A percentile compares a stretch with the other conserved stretches of the same genome.
phyloP scores from a whole-genome alignment of 2,329 filamentous ascomycete species.

The Talaromyces sp. region DNA sequence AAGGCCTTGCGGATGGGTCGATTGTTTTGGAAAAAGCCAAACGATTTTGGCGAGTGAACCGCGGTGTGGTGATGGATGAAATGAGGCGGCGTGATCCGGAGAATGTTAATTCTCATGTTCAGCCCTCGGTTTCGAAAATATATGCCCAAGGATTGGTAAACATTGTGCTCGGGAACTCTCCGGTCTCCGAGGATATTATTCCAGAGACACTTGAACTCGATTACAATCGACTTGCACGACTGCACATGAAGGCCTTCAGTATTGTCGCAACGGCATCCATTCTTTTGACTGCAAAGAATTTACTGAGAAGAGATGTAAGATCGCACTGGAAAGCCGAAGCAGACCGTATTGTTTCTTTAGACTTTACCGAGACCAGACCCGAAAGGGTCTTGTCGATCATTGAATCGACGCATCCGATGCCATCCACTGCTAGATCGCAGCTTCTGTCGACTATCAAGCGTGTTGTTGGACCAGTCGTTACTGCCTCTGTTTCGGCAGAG shows the following conservation, averaged over 20 bases:
- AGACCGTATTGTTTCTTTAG: slow-evolving; percentile 51
- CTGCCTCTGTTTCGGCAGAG: slow-evolving; percentile 28
- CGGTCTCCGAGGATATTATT: slow-evolving; percentile 47
- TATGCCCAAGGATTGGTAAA: slow-evolving; percentile 59
- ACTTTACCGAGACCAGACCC: slow-evolving; percentile 37
- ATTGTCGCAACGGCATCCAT: slow-evolving; percentile 59
- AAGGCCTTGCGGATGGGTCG: slow-evolving; percentile 48
- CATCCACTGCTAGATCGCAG: slow-evolving; percentile 38
- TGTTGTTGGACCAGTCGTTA: slow-evolving; percentile 51
- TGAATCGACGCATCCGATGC: slow-evolving; percentile 46
- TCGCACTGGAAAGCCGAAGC: slow-evolving; percentile 61
- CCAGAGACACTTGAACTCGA: slow-evolving; percentile 60
- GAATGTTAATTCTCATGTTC: slow-evolving; percentile 28
- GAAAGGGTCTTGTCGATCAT: slow-evolving; percentile 42
- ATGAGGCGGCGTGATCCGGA: slow-evolving; percentile 45
- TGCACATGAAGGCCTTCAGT: slow-evolving; percentile 52
- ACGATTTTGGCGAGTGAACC: slow-evolving; percentile 49
- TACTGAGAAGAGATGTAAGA: slow-evolving; percentile 60
- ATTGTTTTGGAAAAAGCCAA: slow-evolving; percentile 50
- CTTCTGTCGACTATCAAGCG: slow-evolving; percentile 45
- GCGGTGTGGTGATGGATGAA: slow-evolving; percentile 41
- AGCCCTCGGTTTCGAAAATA: slow-evolving; percentile 36
- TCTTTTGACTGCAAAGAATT: slow-evolving; percentile 60
- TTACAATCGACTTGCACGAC: slow-evolving; percentile 45
- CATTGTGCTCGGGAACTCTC: slow-evolving; percentile 50